Evolutionary conservation across 352 stramenopile species (phyloP), one percentile per base, ranked within the genome.

Genomic region (Pythium oligandrum): DNA sequence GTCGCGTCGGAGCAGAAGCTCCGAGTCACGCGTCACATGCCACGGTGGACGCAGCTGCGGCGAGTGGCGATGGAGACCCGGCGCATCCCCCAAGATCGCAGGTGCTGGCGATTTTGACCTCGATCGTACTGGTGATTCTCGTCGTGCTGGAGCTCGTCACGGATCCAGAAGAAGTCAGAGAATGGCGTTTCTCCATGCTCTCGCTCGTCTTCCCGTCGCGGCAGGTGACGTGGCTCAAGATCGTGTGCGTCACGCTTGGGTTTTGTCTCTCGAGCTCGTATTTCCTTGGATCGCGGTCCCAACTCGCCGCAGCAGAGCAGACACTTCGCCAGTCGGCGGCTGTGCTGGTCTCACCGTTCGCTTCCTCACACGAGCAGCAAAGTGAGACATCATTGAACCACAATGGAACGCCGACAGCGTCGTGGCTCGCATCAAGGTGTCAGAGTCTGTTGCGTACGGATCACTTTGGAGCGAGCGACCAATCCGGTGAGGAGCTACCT

Each of bases 201-300:
- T 36, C 39, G 40, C 62, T 81, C 37, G 48, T 81, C 48, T 84
- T 84, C 53, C 73, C 73, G 39, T 81, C 71, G 17, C 59, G 65
- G 2, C 52, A 78, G 17, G 62, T 84, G 43, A 84, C 73, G 34
- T 59, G 61, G 43, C 8, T 55, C 64, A 84, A 84, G 40, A 48
- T 76, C 8, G 31, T 64, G 3, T 73, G 70, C 50, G 55, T 86
- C 4, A 44, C 49, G 26, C 12, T 73, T 10, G 65, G 75, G 12
- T 55, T 83, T 30, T 53, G 57, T 26, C 68, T 83, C 49, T 62
- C 75, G 44, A 58, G 56, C 48, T 73, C 73, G 57, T 67, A 88
- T 44, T 67, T 66, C 35, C 39, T 70, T 4, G 63, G 61, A 40
- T 58, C 57, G 39, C 52, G 57, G 34, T 44, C 62, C 12, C 56